Conservation (phyloP, 306 rosid species). For the Citrullus mucosospermus region DNA sequence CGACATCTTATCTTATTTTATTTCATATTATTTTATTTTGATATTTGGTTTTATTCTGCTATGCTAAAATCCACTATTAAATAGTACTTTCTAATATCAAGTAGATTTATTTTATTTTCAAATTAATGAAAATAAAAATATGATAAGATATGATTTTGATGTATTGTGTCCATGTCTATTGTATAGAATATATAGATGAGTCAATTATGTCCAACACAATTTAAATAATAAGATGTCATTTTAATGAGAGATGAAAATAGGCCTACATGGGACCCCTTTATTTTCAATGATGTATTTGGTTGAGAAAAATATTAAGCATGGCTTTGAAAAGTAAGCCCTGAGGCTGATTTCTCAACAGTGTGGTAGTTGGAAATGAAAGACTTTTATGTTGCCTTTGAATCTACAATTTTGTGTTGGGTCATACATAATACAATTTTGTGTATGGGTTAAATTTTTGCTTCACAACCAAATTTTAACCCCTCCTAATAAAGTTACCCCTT, state of each 20-base stretch:
- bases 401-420: not conserved
- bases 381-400: not conserved
- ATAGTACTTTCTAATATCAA: not conserved
- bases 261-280: not conserved
- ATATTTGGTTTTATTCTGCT: too few relatives aligned
- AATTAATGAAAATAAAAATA: not conserved
- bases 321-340: not conserved
- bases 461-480: not conserved
- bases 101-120: not conserved
- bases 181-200: not conserved
- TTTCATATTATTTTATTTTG: too few relatives aligned
- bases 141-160: not conserved
- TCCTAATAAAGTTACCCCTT: too few relatives aligned
- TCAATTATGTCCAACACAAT: not conserved
- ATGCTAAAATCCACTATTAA: too few relatives aligned
- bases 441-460: too few relatives aligned
- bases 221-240: not conserved
- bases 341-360: not conserved
- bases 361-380: not conserved
- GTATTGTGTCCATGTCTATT: not conserved
- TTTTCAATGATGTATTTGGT: not conserved
- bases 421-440: too few relatives aligned
- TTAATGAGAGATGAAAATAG: not conserved
- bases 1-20: too few relatives aligned
- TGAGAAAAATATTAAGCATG: not conserved